phyloP scores from a whole-genome alignment of 768 basidiomycete genomes.

The Baorangia bicolor region DNA sequence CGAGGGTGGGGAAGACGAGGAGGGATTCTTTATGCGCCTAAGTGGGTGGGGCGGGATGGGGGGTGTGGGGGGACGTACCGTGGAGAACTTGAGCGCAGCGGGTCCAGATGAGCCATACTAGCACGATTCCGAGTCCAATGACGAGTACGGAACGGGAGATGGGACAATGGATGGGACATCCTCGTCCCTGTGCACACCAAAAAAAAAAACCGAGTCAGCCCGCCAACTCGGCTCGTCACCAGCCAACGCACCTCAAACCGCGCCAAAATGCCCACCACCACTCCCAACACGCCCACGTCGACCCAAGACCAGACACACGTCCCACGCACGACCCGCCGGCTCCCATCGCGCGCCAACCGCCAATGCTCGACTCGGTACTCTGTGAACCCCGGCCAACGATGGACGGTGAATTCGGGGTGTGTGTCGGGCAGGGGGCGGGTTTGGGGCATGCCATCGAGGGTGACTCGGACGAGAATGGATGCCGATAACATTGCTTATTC shows the following conservation, averaged over 20 bases:
- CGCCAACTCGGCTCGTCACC: no score
- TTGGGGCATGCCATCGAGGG: constrained; percentile 40
- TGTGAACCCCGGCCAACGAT: constrained; percentile 44
- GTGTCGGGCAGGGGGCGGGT: constrained; percentile 37
- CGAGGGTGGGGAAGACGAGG: constrained; percentile 61
- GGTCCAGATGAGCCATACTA: constrained; percentile 30
- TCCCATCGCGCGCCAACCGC: constrained; percentile 44
- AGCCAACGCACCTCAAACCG: neutral
- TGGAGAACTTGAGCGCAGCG: constrained; percentile 47
- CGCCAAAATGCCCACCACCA: neutral
- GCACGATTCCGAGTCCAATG: constrained; percentile 9
- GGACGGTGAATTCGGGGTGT: constrained; percentile 53
- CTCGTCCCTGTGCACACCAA: neutral
- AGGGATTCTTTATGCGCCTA: constrained; percentile 78
- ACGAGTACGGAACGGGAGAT: neutral
- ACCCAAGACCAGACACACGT: constrained; percentile 35
- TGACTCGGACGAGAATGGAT: no score
- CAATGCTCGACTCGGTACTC: constrained; percentile 64
- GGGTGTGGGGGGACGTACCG: constrained; percentile 33
- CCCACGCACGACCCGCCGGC: constrained; percentile 31
- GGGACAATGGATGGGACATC: no score
- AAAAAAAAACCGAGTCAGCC: constrained; percentile 9
- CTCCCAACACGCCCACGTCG: constrained; percentile 35
- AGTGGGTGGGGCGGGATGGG: neutral
- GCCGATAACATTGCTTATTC: neutral